Evolutionary conservation across 2,329 filamentous ascomycete genomes (phyloP).

Genomic region (Fragosphaeria purpurea): DNA sequence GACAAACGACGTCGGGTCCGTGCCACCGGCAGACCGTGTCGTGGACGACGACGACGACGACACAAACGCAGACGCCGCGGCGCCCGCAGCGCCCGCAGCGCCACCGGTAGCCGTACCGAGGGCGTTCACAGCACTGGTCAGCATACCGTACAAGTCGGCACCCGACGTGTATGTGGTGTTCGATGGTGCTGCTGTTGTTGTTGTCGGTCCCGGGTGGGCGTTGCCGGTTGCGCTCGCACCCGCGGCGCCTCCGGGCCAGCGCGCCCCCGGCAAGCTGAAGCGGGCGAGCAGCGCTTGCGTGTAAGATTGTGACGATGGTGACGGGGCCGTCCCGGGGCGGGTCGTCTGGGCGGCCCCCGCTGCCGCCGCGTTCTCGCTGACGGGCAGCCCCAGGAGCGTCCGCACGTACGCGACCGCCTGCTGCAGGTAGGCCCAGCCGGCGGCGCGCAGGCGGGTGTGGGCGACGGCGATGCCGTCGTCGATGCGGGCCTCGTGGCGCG

Average conservation of each 20-base stretch:
- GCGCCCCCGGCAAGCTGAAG: conserved; percentile 70
- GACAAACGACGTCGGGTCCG: conserved; percentile 65
- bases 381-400: conserved; percentile 63
- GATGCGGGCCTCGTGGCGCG: conserved; percentile 77
- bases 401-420: conserved; percentile 61
- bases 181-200: neutral
- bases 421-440: conserved; percentile 68
- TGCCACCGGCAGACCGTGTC: conserved; percentile 47
- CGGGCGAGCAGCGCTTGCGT: conserved; percentile 74
- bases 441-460: conserved; percentile 67
- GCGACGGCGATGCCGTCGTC: conserved; percentile 77
- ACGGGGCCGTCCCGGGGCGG: neutral
- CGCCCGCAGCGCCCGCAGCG: conserved; percentile 13
- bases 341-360: conserved; percentile 23
- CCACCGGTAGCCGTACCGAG: conserved; percentile 30
- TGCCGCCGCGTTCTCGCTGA: conserved; percentile 25
- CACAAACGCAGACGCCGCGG: conserved; percentile 22
- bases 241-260: conserved; percentile 34
- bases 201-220: neutral
- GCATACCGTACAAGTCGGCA: conserved; percentile 64
- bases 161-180: neutral
- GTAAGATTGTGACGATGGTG: conserved; percentile 44
- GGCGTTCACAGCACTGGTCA: conserved; percentile 64
- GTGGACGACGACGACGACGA: conserved; percentile 53
- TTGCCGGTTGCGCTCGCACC: conserved; percentile 1